Conservation (phyloP, 2,329 filamentous ascomycete species). For the Cercospora sojina region DNA sequence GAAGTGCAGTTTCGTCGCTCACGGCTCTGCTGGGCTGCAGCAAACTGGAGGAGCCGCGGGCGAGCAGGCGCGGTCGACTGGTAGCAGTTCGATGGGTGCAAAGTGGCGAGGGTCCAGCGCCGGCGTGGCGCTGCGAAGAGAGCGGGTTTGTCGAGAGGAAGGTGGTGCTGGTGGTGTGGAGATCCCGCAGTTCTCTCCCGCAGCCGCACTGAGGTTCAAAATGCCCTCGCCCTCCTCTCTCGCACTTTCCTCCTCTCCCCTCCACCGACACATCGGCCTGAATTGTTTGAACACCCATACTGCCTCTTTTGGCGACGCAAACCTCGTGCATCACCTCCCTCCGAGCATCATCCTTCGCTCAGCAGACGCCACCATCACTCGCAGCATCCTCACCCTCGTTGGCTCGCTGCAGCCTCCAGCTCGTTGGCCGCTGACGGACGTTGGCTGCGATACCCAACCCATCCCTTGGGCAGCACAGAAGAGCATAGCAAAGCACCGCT, state of each 20-base stretch:
- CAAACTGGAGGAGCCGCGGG: not conserved
- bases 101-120: not conserved
- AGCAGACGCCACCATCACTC: not conserved
- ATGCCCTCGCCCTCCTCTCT: not conserved
- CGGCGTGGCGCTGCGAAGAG: not conserved
- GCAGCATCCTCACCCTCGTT: conserved; percentile 7
- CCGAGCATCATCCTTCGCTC: not conserved
- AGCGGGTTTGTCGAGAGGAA: not conserved
- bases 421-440: not conserved
- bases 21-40: not conserved
- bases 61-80: not conserved
- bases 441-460: not conserved
- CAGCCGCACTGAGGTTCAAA: not conserved
- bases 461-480: not conserved
- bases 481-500: not conserved
- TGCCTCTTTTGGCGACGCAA: not conserved
- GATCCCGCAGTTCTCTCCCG: not conserved
- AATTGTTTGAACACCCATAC: conserved; percentile 3
- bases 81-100: not conserved
- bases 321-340: not conserved
- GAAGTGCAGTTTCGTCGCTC: not conserved
- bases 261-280: not conserved
- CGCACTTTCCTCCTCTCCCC: conserved; percentile 9
- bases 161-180: not conserved
- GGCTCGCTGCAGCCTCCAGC: not conserved